Evolutionary conservation across 108 stramenopile species (phyloP).

Genomic region (Cyclotella distinguenda): DNA sequence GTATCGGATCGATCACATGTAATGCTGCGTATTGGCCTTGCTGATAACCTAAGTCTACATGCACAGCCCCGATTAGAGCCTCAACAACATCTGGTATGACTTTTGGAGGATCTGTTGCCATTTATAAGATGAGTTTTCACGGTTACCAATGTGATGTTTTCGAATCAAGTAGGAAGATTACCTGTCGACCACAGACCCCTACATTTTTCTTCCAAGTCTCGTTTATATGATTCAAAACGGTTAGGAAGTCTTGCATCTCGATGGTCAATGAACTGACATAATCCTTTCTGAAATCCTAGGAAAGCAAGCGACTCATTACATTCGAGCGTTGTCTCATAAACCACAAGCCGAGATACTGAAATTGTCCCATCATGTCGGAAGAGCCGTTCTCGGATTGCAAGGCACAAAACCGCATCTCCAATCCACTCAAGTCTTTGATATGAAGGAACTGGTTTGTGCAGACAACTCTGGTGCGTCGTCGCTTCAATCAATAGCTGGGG

Average conservation of each 20-base stretch:
- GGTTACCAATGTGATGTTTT: background rate
- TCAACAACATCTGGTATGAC: constrained; percentile 61
- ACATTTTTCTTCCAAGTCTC: constrained; percentile 21
- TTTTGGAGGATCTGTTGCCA: constrained; percentile 57
- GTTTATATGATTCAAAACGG: constrained; percentile 52
- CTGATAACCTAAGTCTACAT: constrained; percentile 48
- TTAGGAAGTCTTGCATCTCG: constrained; percentile 51
- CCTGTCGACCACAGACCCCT: constrained; percentile 61
- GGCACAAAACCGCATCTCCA: constrained; percentile 69
- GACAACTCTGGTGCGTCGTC: constrained; percentile 59
- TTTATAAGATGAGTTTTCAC: background rate
- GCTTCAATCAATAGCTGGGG: constrained; percentile 52
- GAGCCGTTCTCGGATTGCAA: constrained; percentile 57
- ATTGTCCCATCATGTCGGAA: constrained; percentile 26
- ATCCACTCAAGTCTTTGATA: constrained; percentile 73
- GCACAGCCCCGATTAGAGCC: constrained; percentile 57
- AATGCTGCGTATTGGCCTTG: constrained; percentile 35
- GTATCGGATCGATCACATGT: constrained; percentile 30
- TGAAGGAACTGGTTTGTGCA: constrained; percentile 51
- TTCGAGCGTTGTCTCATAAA: constrained; percentile 48
- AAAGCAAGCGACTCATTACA: constrained; percentile 62
- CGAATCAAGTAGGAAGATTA: constrained; percentile 6
- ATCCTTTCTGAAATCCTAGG: constrained; percentile 37
- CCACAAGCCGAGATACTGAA: constrained; percentile 44
- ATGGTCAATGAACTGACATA: constrained; percentile 54